Conservation (phyloP, 306 rosid genomes). For the Arachis hypogaea region DNA sequence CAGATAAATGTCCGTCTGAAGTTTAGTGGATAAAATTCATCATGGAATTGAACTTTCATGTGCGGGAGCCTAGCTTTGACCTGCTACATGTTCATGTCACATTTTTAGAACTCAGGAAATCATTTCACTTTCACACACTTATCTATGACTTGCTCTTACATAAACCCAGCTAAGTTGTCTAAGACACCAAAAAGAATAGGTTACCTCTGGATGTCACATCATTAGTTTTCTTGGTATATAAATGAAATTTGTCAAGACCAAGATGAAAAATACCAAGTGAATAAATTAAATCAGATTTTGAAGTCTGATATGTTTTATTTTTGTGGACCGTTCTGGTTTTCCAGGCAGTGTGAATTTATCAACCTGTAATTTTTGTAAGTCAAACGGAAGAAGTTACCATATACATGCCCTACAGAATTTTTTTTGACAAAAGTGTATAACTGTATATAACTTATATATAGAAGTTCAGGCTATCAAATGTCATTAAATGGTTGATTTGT, state of each 20-base stretch:
- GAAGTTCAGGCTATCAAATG: slow-evolving; percentile 22
- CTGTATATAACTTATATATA: neutral
- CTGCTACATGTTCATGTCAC: slow-evolving; percentile 6
- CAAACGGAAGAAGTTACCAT: neutral
- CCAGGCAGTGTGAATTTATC: slow-evolving; percentile 8
- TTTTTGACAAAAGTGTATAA: slow-evolving; percentile 11
- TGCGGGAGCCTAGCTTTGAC: neutral
- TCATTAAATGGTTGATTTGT: slow-evolving; percentile 25
- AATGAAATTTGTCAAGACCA: neutral
- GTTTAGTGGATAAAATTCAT: slow-evolving; percentile 23
- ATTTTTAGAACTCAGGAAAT: slow-evolving; percentile 11
- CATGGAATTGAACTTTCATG: slow-evolving; percentile 13
- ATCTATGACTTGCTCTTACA: slow-evolving; percentile 10
- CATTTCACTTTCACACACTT: slow-evolving; percentile 4
- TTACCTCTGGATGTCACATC: neutral
- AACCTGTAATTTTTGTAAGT: neutral
- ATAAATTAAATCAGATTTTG: neutral
- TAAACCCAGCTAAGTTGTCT: slow-evolving; percentile 29
- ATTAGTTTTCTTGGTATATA: neutral
- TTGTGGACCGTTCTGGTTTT: slow-evolving; percentile 19
- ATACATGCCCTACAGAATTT: slow-evolving; percentile 6
- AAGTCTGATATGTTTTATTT: slow-evolving; percentile 1
- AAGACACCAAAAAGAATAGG: slow-evolving; percentile 7
- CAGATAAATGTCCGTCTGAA: slow-evolving; percentile 22
- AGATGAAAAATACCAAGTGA: neutral